These are phyloP conservation scores for Pichia sp. DNA, from an alignment of 1,139 yeast species.

Conservation along the genomic window DNA sequence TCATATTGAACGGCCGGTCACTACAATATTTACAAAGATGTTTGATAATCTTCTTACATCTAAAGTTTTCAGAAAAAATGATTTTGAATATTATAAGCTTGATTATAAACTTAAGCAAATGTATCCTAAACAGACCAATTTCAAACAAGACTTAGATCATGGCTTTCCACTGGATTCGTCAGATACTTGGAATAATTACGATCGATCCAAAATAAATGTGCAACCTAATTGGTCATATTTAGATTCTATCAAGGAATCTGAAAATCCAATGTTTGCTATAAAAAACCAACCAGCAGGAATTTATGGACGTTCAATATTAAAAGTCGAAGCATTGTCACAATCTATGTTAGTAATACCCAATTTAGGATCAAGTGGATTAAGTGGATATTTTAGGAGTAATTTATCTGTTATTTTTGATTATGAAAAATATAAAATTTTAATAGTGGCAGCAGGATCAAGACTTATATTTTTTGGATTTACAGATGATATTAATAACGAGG, in stretches of 20 bases:
- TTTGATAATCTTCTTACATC: not conserved
- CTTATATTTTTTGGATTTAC: conserved; percentile 15
- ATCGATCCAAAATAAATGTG: not conserved
- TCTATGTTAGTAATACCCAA: conserved; percentile 22
- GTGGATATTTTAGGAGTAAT: conserved; percentile 4
- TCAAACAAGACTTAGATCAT: not conserved
- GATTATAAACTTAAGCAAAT: not conserved
- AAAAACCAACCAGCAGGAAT: conserved; percentile 32
- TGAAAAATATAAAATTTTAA: conserved; percentile 24
- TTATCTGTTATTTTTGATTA: conserved; percentile 32
- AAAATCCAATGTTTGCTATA: conserved; percentile 26
- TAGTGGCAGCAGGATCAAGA: conserved; percentile 21
- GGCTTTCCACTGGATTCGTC: conserved; percentile 28
- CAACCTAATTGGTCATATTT: conserved; percentile 11
- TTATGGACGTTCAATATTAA: conserved; percentile 19
- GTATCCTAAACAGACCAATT: too few relatives aligned
- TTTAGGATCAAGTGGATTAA: conserved; percentile 13
- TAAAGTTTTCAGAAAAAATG: not conserved
- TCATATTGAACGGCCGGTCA: too few relatives aligned
- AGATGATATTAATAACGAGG: not conserved
- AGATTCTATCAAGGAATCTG: conserved; percentile 21
- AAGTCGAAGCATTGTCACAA: conserved; percentile 22
- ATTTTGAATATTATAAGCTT: not conserved
- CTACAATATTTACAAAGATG: too few relatives aligned
- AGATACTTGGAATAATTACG: conserved; percentile 24